These are phyloP conservation scores for Haemoproteus tartakovskyi DNA, from an alignment of 169 alveolate genomes.

Conservation along the genomic window DNA sequence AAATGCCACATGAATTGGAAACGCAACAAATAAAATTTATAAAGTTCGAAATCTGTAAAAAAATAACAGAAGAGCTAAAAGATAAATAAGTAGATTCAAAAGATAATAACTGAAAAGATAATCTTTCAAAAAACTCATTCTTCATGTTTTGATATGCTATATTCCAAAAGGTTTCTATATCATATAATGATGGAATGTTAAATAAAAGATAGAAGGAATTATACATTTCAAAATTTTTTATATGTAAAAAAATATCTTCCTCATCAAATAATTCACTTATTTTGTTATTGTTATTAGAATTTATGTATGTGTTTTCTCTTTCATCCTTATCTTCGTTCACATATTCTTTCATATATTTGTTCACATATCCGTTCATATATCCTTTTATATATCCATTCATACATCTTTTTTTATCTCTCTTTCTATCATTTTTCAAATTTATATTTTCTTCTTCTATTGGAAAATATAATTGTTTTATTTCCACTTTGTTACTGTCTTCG, in stretches of 20 bases:
- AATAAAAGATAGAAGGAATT: constrained; percentile 2
- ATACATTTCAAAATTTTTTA: not conserved
- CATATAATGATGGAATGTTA: constrained; percentile 1
- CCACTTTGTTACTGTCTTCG: too few species aligned
- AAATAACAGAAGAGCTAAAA: constrained; percentile 10
- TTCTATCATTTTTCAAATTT: too few species aligned
- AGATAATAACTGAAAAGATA: constrained; percentile 17
- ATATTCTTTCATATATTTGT: too few species aligned
- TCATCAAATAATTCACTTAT: not conserved
- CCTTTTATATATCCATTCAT: too few species aligned
- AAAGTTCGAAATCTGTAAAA: constrained; percentile 5
- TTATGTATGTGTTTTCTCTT: too few species aligned
- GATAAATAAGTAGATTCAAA: constrained; percentile 28
- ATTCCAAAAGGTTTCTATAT: not conserved
- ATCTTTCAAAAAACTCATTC: constrained; percentile 18
- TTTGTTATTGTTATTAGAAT: too few species aligned
- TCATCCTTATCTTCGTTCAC: too few species aligned
- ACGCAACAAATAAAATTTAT: constrained; percentile 6
- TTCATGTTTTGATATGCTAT: constrained; percentile 8
- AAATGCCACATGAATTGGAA: constrained; percentile 25
- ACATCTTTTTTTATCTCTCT: too few species aligned
- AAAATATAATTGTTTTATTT: too few species aligned
- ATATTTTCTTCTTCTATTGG: too few species aligned
- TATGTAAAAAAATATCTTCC: not conserved
- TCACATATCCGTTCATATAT: too few species aligned